phyloP scores from a whole-genome alignment of 1,139 yeast genomes.

The Taiozyma sp. region DNA sequence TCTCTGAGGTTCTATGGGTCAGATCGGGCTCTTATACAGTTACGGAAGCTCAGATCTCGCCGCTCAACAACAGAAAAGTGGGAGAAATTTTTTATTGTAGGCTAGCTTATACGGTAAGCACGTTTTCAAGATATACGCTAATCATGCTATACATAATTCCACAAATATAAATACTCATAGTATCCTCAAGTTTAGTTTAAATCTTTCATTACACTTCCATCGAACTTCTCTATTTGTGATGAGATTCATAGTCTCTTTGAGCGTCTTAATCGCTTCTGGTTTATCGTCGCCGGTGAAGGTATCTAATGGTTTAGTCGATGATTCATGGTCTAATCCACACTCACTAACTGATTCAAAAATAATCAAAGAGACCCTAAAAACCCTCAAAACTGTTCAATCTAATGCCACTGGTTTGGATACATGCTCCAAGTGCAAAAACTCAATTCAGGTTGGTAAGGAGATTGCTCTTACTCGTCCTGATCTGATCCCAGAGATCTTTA shows the following conservation, averaged over 20 bases:
- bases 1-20: too few relatives aligned
- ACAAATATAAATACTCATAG: background rate
- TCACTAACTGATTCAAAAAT: conserved; percentile 10
- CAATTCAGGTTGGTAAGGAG: conserved; percentile 36
- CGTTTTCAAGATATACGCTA: background rate
- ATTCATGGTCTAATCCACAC: conserved; percentile 3
- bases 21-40: too few relatives aligned
- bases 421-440: conserved; percentile 15
- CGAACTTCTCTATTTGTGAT: background rate
- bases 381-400: conserved; percentile 12
- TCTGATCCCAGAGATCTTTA: conserved; percentile 36
- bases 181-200: background rate
- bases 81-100: too few relatives aligned
- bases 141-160: background rate
- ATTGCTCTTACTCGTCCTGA: conserved; percentile 37
- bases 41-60: too few relatives aligned
- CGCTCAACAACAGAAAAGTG: too few relatives aligned
- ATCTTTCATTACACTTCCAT: background rate
- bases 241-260: background rate
- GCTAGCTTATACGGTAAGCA: background rate
- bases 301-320: background rate
- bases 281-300: background rate
- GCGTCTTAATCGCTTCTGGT: background rate
- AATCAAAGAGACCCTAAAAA: conserved; percentile 8
- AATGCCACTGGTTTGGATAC: conserved; percentile 9